These are phyloP conservation scores for Iris macrosiphon DNA, from an alignment of 106 monocot genomes.

Conservation along the genomic window DNA sequence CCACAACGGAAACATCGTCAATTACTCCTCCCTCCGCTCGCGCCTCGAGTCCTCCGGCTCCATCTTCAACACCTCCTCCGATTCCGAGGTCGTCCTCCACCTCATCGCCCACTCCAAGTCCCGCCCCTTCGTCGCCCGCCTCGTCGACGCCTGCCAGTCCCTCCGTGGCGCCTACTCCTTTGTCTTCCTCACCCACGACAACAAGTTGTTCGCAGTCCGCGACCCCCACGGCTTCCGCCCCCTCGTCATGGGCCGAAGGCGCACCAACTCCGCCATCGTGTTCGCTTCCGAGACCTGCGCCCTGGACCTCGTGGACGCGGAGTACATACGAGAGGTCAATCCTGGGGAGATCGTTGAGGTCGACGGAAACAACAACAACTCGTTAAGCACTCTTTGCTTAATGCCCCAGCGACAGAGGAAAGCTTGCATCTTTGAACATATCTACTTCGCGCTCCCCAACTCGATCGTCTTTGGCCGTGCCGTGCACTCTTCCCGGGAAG, in stretches of 20 bases:
- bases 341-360: slow-evolving; percentile 32
- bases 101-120: slow-evolving; percentile 58
- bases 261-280: slow-evolving; percentile 38
- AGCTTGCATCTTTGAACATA: slow-evolving; percentile 86
- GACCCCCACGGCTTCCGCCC: slow-evolving; percentile 85
- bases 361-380: slow-evolving; percentile 15
- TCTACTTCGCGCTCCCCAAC: slow-evolving; percentile 90
- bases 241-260: slow-evolving; percentile 62
- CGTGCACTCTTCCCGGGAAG: slow-evolving; percentile 45
- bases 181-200: slow-evolving; percentile 38
- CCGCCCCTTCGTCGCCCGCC: slow-evolving; percentile 65
- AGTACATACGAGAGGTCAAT: slow-evolving; percentile 44
- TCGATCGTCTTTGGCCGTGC: slow-evolving; percentile 68
- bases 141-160: slow-evolving; percentile 47
- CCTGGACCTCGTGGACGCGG: slow-evolving; percentile 49
- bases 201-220: slow-evolving; percentile 65
- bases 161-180: slow-evolving; percentile 61
- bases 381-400: slow-evolving; percentile 47
- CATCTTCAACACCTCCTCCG: slow-evolving; percentile 71
- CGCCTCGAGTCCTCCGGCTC: slow-evolving; percentile 47
- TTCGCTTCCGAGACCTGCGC: slow-evolving; percentile 74
- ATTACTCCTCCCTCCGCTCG: slow-evolving; percentile 48
- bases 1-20: slow-evolving; percentile 94
- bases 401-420: slow-evolving; percentile 43
- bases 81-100: slow-evolving; percentile 61